Conservation (phyloP, 768 basidiomycete species). For the Termitomyces sp. region DNA sequence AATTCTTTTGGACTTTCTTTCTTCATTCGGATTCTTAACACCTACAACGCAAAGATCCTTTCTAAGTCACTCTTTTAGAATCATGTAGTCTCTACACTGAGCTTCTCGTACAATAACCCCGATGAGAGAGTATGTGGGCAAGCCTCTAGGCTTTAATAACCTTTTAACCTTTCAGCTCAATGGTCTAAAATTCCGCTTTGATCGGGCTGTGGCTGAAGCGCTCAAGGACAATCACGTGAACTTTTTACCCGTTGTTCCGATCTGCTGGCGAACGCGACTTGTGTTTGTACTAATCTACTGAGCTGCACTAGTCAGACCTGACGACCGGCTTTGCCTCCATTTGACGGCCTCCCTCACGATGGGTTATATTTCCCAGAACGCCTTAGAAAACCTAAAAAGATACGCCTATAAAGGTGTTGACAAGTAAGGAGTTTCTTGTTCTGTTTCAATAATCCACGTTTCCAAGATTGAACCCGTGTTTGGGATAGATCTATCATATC, state of each 20-base stretch:
- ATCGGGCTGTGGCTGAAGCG: background rate
- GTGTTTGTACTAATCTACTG: background rate
- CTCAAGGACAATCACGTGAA: constrained; percentile 1
- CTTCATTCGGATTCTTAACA: background rate
- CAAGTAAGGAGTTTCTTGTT: constrained; percentile 41
- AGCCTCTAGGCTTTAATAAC: background rate
- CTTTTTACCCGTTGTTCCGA: background rate
- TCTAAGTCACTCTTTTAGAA: constrained; percentile 5
- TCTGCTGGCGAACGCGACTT: background rate
- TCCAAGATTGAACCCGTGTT: background rate
- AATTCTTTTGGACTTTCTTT: constrained; percentile 3
- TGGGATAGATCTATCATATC: constrained; percentile 64
- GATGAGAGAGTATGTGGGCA: constrained; percentile 1
- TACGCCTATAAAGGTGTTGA: constrained; percentile 81
- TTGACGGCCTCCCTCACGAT: constrained; percentile 18
- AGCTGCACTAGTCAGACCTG: background rate
- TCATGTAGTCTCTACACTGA: background rate
- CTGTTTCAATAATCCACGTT: background rate
- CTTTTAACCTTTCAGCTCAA: too few species aligned
- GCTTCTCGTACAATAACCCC: background rate
- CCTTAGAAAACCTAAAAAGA: constrained; percentile 69
- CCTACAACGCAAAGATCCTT: background rate
- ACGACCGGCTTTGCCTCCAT: background rate
- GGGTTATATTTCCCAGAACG: constrained; percentile 59
- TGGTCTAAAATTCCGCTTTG: background rate